Conservation (phyloP, 805 yeast species). For the Isabelozyma rhagii region DNA sequence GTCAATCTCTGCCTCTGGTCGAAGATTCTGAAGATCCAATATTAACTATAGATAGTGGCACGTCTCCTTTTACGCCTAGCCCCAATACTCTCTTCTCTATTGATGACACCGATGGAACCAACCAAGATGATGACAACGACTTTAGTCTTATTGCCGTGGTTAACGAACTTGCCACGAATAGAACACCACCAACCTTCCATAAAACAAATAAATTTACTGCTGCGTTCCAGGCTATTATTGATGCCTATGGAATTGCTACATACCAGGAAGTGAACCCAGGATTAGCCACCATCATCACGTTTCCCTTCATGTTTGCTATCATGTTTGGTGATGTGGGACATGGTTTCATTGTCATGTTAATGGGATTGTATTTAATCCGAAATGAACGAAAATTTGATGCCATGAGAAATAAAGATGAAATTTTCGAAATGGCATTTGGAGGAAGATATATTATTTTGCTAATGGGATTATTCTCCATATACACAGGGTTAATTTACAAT, state of each 20-base stretch:
- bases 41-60: not conserved
- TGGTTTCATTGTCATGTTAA: slow-evolving; percentile 77
- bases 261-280: slow-evolving; percentile 97
- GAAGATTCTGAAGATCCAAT: not conserved
- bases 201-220: slow-evolving; percentile 91
- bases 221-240: slow-evolving; percentile 91
- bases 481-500: slow-evolving; percentile 91
- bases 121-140: slow-evolving; percentile 10
- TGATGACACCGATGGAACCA: slow-evolving; percentile 15
- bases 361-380: slow-evolving; percentile 66
- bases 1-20: not conserved
- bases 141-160: slow-evolving; percentile 14
- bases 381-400: slow-evolving; percentile 69
- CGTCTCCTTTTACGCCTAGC: not conserved
- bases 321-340: slow-evolving; percentile 99
- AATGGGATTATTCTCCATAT: slow-evolving; percentile 95
- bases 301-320: slow-evolving; percentile 97
- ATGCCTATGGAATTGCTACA: slow-evolving; percentile 90
- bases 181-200: slow-evolving; percentile 92
- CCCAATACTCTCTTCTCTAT: slow-evolving; percentile 18
- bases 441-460: slow-evolving; percentile 89
- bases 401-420: slow-evolving; percentile 75
- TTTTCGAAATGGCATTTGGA: slow-evolving; percentile 91
- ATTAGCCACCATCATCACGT: slow-evolving; percentile 88
- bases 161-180: slow-evolving; percentile 66